Conservation (phyloP, 305 asterid species). For the Rubia balearica region DNA sequence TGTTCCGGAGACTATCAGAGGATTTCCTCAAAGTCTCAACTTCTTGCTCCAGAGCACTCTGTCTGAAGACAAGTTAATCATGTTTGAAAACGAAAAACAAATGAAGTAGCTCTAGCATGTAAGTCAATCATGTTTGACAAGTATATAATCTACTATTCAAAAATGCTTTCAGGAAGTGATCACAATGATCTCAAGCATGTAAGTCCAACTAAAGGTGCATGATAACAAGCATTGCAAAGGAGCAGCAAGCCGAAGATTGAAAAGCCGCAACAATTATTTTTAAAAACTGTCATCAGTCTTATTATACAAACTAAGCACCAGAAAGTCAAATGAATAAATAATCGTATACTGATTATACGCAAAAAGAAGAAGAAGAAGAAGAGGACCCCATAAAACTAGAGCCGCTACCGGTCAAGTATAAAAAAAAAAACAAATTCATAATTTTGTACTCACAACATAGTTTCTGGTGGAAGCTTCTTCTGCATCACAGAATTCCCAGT, state of each 20-base stretch:
- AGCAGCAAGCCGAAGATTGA: background rate
- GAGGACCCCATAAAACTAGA: background rate
- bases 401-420: slow-evolving; percentile 1
- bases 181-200: background rate
- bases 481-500: slow-evolving; percentile 63
- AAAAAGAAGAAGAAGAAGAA: background rate
- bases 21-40: slow-evolving; percentile 54
- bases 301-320: slow-evolving; percentile 3
- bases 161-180: background rate
- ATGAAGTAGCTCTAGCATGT: background rate
- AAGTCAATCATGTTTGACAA: slow-evolving; percentile 38
- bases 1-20: slow-evolving; percentile 57
- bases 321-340: background rate
- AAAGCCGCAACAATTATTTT: background rate
- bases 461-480: slow-evolving; percentile 65
- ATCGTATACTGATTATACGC: background rate
- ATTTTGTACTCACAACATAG: slow-evolving; percentile 60
- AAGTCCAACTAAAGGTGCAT: background rate
- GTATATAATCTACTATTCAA: background rate
- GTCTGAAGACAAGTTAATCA: slow-evolving; percentile 63
- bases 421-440: background rate
- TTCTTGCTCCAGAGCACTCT: slow-evolving; percentile 86
- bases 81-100: slow-evolving; percentile 24
- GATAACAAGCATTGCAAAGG: background rate
- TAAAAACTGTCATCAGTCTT: background rate